Evolutionary conservation across 345 rosid genomes (phyloP), one percentile per base, ranked within the genome.

Genomic region (Erucastrum elatum): DNA sequence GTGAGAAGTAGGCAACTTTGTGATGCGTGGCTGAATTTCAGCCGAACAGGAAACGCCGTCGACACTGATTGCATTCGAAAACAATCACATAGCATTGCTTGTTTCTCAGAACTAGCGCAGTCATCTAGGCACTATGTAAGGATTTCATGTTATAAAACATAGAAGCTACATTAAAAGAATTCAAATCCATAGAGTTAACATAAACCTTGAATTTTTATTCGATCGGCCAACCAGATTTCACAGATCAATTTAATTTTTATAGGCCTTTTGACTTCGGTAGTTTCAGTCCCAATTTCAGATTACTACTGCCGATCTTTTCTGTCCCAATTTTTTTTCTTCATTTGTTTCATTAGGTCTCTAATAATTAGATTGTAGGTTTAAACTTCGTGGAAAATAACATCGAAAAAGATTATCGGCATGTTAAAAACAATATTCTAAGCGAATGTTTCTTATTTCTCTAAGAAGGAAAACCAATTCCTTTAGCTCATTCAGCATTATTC

Each of bases 21-120:
- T 64, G 46, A 58, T 58, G 56, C 56, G 80, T 77, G 80, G 75
- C 8, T 34, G 21, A 51, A 15, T 34, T 26, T 4, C 25, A 51
- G 62, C 70, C 75, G 0, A 33, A 15, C 27, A 26, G 29, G 25
- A 21, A 26, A 25, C 56, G 37, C 70, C 75, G 70, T 70, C 75
- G 75, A 76, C 75, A 76, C 12, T 37, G 26, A 75, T 37, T 75
- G 55, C 56, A 75, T 53, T 34, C 58, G 41, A 75, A 55, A 31
- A 15, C 56, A 53, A 66, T 58, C 67, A 74, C 13, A 21, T 27
- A 41, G 15, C n/a, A 2, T 12, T 21, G 31, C 37, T 64, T 34
- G 33, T 66, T 51, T 33, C 8, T 51, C 4, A 51, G 29, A 9
- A 26, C 55, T 17, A 26, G 34, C 17, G 69, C 69, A 29, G 27